Base-by-base conservation (phyloP, 805 yeast genomes). In the Nematodospora valgi region DNA sequence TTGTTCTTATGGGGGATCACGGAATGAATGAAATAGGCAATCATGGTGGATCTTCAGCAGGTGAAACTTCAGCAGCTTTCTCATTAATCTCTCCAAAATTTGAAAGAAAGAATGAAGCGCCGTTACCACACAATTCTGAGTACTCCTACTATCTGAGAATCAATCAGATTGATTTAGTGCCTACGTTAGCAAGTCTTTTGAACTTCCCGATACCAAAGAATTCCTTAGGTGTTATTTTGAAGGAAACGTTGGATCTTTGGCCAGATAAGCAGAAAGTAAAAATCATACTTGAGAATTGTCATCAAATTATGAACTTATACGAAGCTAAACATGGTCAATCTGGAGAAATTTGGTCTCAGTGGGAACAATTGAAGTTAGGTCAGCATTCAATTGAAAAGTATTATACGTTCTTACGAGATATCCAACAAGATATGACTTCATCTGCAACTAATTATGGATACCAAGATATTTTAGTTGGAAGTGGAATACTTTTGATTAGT, bases 11-110 rank as follows among this genome's bases (percentile, higher is more conserved):
- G 68, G 98, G 98, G 0, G 98, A 89, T 49, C 98, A 89, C 56
- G 98, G 97, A 3, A 89, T 89, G 97, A 88, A 88, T 52, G 94
- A 88, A 34, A 76, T 83, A 4, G 97, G 97, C 1, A 91, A 89
- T 49, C 98, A 93, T 56, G 99, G 99, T 6, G 99, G 98, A 1
- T 86, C 97, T 0, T 84, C 96, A 1, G 3, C 71, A 0, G 95
- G 96, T 2, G 99, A 93, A 57, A 91, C 97, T 0, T 83, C 88
- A 11, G 82, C 98, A 1, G 97, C 83, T 0, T 49, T 93, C 50
- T 62, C 79, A 1, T 70, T 91, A 27, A 62, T 84, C 0, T 82
- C 96, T 0, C 76, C 81, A 6, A 72, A 72, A 46, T 72, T 53
- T 9, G 39, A 47, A 5, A 16, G 35, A 35, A 34, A 34, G 53